Evolutionary conservation across 257 asterid species (phyloP).

Genomic region (Plectranthus barbatus): DNA sequence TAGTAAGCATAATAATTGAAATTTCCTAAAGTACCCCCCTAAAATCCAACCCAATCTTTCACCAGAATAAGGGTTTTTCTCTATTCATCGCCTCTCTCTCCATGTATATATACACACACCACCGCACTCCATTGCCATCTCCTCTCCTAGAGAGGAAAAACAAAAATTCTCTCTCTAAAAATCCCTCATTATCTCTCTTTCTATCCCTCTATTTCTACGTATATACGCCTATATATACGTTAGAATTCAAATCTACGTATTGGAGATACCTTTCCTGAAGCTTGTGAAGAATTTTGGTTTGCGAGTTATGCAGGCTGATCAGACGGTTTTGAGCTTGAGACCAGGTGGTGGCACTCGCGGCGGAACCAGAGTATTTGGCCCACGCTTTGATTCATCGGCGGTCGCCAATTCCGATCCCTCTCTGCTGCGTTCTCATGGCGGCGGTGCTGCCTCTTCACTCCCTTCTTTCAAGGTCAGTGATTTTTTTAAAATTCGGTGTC

Average conservation of each 20-base stretch:
- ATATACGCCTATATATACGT: constrained; percentile 14
- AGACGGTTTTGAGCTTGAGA: constrained; percentile 56
- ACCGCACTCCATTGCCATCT: background rate
- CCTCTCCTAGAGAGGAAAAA: constrained; percentile 43
- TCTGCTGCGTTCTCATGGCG: constrained; percentile 49
- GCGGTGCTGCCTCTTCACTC: constrained; percentile 21
- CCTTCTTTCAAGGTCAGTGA: constrained; percentile 37
- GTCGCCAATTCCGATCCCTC: constrained; percentile 44
- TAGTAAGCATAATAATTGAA: background rate
- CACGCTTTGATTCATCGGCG: constrained; percentile 42
- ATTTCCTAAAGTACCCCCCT: constrained; percentile 12
- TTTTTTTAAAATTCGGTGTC: constrained; percentile 8
- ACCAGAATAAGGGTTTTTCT: constrained; percentile 22
- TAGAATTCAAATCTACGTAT: constrained; percentile 1
- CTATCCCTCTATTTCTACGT: constrained; percentile 1
- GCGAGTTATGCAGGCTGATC: constrained; percentile 62
- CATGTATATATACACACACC: background rate
- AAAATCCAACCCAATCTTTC: constrained; percentile 8
- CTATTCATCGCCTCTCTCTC: background rate
- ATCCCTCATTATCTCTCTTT: background rate
- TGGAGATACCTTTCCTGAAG: background rate
- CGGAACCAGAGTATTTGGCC: constrained; percentile 44
- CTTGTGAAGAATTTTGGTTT: constrained; percentile 16
- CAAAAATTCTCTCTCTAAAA: constrained; percentile 19
- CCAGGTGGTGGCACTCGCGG: constrained; percentile 70